Percentiles rank a stretch among this genome's conserved stretches.
Conservation (phyloP, 208 protist genomes). For the Kentomonas sorsogonicus region DNA sequence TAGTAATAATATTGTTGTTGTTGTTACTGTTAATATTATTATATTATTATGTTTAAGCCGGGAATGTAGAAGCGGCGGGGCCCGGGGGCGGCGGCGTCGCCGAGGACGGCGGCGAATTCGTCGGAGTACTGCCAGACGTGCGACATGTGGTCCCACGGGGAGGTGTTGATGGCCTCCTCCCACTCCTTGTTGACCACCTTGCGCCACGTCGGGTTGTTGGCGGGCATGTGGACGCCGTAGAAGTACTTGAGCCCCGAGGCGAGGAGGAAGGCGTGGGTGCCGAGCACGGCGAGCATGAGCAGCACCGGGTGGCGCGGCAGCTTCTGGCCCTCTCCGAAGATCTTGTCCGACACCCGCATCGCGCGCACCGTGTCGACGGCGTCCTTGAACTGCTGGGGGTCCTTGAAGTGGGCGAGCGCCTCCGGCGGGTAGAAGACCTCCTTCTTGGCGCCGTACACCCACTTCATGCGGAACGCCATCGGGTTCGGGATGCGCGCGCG, state of each 20-base stretch:
- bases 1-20: neutral
- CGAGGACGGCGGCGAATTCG: conserved; percentile 61
- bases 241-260: conserved; percentile 58
- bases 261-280: conserved; percentile 33
- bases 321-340: conserved; percentile 84
- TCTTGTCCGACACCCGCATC: conserved; percentile 74
- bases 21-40: neutral
- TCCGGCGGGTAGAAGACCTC: conserved; percentile 83
- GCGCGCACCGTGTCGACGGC: conserved; percentile 72
- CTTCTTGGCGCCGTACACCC: conserved; percentile 36
- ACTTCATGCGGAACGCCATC: conserved; percentile 46
- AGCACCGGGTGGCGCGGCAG: conserved; percentile 45
- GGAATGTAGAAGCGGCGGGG: conserved; percentile 75
- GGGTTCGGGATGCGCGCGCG: conserved; percentile 64
- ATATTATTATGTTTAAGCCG: conserved; percentile 26
- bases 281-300: conserved; percentile 34
- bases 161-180: conserved; percentile 89
- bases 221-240: conserved; percentile 65
- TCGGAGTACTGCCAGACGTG: conserved; percentile 88
- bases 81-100: conserved; percentile 53
- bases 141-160: conserved; percentile 87
- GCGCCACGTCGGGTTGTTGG: conserved; percentile 85
- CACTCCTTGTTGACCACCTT: conserved; percentile 89
- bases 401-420: conserved; percentile 81
- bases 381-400: conserved; percentile 84